Conservation (phyloP, 768 basidiomycete species). For the Tylopilus subfusipes region DNA sequence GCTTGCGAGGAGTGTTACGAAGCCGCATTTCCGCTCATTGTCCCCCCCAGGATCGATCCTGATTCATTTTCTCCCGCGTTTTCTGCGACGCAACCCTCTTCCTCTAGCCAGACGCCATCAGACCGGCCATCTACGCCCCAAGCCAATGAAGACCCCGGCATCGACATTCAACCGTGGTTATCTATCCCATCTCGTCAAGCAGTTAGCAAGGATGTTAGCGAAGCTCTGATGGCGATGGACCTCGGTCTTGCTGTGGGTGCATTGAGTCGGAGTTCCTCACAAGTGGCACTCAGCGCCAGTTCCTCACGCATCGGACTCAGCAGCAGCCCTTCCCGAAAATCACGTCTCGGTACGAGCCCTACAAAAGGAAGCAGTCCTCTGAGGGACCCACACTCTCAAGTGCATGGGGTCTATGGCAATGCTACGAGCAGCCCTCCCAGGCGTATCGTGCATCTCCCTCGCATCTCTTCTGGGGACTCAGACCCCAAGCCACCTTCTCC, state of each 20-base stretch:
- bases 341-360: slow-evolving; percentile 24
- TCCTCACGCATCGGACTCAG: slow-evolving; percentile 20
- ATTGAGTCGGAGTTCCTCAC: slow-evolving; percentile 26
- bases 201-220: slow-evolving; percentile 17
- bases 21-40: slow-evolving; percentile 67
- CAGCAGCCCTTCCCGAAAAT: slow-evolving; percentile 22
- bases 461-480: slow-evolving; percentile 16
- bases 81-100: slow-evolving; percentile 6
- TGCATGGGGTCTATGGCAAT: slow-evolving; percentile 7
- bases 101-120: slow-evolving; percentile 8
- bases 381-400: slow-evolving; percentile 10
- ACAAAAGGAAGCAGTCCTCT: slow-evolving; percentile 19
- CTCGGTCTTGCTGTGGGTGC: slow-evolving; percentile 9
- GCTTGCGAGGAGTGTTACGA: slow-evolving; percentile 87
- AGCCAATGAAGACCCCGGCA: slow-evolving; percentile 7
- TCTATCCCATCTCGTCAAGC: slow-evolving; percentile 26
- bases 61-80: slow-evolving; percentile 5
- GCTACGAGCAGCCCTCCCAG: slow-evolving; percentile 21
- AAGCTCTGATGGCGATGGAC: slow-evolving; percentile 42
- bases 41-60: neutral
- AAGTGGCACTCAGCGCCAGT: slow-evolving; percentile 15
- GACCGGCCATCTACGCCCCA: slow-evolving; percentile 22
- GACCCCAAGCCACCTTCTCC: slow-evolving; percentile 12
- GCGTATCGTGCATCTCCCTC: slow-evolving; percentile 20
- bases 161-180: slow-evolving; percentile 28